Evolutionary conservation across 1,284 basidiomycete species (phyloP).

Genomic region (Trichosporon ovoides): DNA sequence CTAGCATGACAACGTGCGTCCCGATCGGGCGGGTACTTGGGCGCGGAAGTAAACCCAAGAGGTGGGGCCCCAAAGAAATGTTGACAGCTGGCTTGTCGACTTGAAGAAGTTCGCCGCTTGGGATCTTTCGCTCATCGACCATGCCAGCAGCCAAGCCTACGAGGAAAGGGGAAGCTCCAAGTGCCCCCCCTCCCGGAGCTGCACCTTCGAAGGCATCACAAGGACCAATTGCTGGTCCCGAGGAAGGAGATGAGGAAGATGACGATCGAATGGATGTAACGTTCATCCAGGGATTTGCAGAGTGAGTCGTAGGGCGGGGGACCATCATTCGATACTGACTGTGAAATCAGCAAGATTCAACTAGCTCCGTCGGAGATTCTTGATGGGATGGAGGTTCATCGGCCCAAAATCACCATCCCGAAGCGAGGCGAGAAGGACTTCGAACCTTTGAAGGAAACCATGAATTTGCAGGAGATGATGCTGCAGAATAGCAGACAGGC

Average conservation of each 20-base stretch:
- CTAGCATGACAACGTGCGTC: too few relatives aligned
- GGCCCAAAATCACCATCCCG: constrained; percentile 59
- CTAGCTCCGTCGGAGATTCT: constrained; percentile 28
- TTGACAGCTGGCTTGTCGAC: too few relatives aligned
- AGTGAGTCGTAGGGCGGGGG: constrained; percentile 17
- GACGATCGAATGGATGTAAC: constrained; percentile 31
- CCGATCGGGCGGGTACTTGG: not conserved
- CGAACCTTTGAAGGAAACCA: constrained; percentile 64
- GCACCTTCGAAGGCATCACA: not conserved
- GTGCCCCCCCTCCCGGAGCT: not conserved
- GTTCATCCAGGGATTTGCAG: constrained; percentile 35
- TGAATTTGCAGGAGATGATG: constrained; percentile 61
- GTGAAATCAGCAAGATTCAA: constrained; percentile 36
- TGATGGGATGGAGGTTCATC: constrained; percentile 12
- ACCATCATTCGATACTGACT: not conserved
- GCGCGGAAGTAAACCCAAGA: too few relatives aligned
- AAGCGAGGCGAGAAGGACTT: constrained; percentile 95
- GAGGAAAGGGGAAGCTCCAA: too few relatives aligned
- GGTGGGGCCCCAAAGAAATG: not conserved
- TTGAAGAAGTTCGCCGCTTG: not conserved
- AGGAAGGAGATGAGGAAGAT: constrained; percentile 27
- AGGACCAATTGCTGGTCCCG: not conserved
- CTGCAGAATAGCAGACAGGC: constrained; percentile 76
- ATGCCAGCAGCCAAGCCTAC: too few relatives aligned
- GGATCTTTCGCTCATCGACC: not conserved